Percentiles rank a stretch among this genome's conserved stretches.
phyloP scores from a whole-genome alignment of 352 stramenopile species.

The Phytophthora citricola region DNA sequence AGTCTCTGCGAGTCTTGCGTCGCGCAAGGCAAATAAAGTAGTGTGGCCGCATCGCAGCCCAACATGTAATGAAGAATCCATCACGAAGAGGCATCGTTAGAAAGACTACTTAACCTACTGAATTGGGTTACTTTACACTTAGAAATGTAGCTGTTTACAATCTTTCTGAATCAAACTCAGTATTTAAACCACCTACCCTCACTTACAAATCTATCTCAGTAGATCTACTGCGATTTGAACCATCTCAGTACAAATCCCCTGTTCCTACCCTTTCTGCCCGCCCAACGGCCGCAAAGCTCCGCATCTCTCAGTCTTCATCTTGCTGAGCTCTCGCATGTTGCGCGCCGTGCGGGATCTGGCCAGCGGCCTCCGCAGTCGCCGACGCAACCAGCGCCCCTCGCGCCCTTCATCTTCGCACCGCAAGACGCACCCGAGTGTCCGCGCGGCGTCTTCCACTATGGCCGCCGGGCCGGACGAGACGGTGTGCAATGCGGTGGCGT shows the following conservation, averaged over 20 bases:
- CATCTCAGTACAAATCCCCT: slow-evolving; percentile 1
- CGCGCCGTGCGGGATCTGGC: slow-evolving; percentile 31
- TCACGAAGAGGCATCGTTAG: background rate
- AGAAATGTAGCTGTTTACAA: no score
- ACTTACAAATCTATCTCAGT: no score
- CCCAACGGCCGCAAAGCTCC: slow-evolving; percentile 22
- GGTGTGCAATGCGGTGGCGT: slow-evolving; percentile 69
- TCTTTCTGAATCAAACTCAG: no score
- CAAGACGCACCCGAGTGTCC: slow-evolving; percentile 21
- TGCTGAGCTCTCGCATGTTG: slow-evolving; percentile 29
- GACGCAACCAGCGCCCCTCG: slow-evolving; percentile 8
- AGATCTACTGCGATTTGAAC: background rate
- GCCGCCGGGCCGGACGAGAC: slow-evolving; percentile 44
- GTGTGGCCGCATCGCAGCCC: slow-evolving; percentile 9
- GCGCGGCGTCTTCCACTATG: slow-evolving; percentile 1
- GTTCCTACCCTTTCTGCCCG: slow-evolving; percentile 20
- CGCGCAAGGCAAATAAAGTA: slow-evolving; percentile 3
- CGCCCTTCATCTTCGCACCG: background rate
- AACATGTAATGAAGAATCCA: slow-evolving; percentile 6
- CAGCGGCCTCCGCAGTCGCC: slow-evolving; percentile 28
- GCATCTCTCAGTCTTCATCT: slow-evolving; percentile 28
- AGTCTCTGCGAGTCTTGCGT: slow-evolving; percentile 8
- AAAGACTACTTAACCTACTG: background rate
- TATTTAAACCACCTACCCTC: no score
- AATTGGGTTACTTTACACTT: background rate